Conservation (phyloP, 208 protist species). For the Giardia muris region DNA sequence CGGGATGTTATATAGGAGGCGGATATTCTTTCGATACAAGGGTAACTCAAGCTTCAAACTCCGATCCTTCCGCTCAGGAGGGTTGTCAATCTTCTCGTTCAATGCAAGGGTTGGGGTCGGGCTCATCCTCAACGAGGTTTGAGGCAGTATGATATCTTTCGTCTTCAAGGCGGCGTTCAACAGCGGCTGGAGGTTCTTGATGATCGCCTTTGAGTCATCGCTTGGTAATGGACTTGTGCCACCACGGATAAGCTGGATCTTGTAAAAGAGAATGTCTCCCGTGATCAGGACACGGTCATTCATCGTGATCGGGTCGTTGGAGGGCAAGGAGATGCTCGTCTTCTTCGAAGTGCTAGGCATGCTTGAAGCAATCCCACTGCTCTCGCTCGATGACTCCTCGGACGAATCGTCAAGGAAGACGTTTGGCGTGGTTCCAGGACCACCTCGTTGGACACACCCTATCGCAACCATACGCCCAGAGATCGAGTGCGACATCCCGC, state of each 20-base stretch:
- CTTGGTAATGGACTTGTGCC: neutral
- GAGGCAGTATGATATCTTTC: neutral
- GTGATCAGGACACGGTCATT: neutral
- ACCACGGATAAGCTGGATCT: neutral
- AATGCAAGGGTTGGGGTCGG: neutral
- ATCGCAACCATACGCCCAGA: neutral
- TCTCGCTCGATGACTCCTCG: neutral
- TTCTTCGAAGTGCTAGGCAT: neutral
- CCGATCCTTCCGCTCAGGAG: neutral
- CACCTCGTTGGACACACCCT: neutral
- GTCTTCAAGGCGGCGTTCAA: neutral
- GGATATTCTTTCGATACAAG: neutral
- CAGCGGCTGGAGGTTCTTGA: neutral
- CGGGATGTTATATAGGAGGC: neutral
- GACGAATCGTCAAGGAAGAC: too few species aligned
- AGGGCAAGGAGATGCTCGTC: neutral
- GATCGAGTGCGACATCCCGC: neutral
- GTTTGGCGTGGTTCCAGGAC: too few species aligned
- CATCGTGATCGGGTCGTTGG: neutral
- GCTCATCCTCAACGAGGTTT: too few species aligned
- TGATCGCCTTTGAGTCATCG: neutral
- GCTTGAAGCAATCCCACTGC: neutral
- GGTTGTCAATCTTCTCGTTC: neutral
- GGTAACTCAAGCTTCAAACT: neutral
- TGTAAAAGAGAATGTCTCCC: neutral